phyloP scores from a whole-genome alignment of 2,329 filamentous ascomycete species.

The Penicillium verrucosum region DNA sequence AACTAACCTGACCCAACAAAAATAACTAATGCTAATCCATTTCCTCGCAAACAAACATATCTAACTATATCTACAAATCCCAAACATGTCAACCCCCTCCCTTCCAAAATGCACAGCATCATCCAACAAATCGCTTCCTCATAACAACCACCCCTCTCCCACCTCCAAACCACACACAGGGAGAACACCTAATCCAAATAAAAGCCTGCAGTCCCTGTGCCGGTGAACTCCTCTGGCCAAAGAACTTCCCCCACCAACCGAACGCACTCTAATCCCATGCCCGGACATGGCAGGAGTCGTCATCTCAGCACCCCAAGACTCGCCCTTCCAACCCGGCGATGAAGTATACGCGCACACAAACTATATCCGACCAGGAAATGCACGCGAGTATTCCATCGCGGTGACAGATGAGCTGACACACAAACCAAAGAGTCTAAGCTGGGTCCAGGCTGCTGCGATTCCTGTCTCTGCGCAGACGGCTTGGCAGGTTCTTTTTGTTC shows the following conservation, averaged over 20 bases:
- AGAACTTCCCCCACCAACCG: constrained; percentile 23
- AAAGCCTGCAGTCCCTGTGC: constrained; percentile 41
- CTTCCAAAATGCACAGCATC: not conserved
- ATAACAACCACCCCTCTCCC: not conserved
- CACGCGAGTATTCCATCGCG: constrained; percentile 38
- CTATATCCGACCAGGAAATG: constrained; percentile 37
- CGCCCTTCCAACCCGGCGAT: constrained; percentile 38
- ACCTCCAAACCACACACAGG: constrained; percentile 14
- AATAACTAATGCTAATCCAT: not conserved
- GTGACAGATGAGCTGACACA: constrained; percentile 38
- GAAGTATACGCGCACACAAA: constrained; percentile 41
- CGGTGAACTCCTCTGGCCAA: constrained; percentile 46
- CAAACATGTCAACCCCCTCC: not conserved
- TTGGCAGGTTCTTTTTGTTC: constrained; percentile 46
- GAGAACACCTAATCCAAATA: constrained; percentile 42
- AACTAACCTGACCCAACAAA: not conserved
- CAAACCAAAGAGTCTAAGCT: constrained; percentile 35
- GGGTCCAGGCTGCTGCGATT: constrained; percentile 38
- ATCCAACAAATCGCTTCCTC: not conserved
- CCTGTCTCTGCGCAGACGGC: constrained; percentile 44
- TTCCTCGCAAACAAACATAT: not conserved
- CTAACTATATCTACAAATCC: not conserved
- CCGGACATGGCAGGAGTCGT: constrained; percentile 45
- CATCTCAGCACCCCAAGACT: constrained; percentile 31
- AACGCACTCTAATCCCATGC: constrained; percentile 37